A percentile compares a stretch with the other conserved stretches of the same genome.
Evolutionary conservation across 345 rosid genomes (phyloP).

Genomic region (Anacardium occidentale): DNA sequence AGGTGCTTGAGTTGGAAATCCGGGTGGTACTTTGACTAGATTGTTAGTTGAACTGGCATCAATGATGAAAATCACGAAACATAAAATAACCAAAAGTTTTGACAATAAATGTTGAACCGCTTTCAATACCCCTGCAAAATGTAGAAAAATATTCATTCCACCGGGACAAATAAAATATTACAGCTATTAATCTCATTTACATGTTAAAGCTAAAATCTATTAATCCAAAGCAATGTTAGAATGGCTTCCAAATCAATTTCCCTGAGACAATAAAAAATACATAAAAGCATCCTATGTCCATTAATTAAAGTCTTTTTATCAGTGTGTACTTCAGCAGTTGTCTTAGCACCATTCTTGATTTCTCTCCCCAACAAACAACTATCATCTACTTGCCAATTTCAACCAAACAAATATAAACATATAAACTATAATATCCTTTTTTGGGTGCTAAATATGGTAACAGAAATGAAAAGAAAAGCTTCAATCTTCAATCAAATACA

Average conservation of each 20-base stretch:
- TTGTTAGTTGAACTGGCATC: conserved; percentile 39
- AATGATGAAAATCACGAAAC: conserved; percentile 34
- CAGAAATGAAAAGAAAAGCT: neutral
- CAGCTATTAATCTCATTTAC: conserved; percentile 6
- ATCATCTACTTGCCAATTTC: neutral
- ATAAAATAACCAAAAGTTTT: conserved; percentile 40
- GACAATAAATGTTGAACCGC: conserved; percentile 29
- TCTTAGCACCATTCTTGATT: neutral
- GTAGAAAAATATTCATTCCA: conserved; percentile 15
- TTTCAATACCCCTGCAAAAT: conserved; percentile 43
- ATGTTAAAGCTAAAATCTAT: neutral
- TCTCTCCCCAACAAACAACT: neutral
- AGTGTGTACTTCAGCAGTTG: neutral
- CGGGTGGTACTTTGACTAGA: conserved; percentile 29
- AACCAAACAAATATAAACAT: neutral
- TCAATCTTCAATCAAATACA: neutral
- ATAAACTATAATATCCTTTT: neutral
- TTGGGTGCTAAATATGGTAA: neutral
- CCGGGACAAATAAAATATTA: conserved; percentile 4
- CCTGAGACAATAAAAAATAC: no score
- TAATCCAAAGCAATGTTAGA: neutral
- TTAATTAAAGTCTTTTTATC: neutral
- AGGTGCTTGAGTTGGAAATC: conserved; percentile 43
- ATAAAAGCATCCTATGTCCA: no score
- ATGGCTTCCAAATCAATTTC: neutral